Percentiles rank a stretch among this genome's conserved stretches.
Evolutionary conservation across 2,329 filamentous ascomycete species (phyloP).

Genomic region (Penicillium sp.): DNA sequence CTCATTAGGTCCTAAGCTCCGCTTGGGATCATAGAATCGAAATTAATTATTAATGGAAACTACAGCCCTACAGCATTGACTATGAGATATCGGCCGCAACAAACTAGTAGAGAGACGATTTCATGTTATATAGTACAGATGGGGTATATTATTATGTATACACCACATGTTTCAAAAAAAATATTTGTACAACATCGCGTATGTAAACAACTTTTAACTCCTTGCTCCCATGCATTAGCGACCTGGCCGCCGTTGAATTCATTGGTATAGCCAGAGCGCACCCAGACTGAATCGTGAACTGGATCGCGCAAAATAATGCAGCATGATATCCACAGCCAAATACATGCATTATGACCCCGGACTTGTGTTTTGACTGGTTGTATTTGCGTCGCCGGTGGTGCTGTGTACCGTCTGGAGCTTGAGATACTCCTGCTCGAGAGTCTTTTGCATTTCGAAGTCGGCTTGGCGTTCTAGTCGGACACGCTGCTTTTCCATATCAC

Average conservation of each 20-base stretch:
- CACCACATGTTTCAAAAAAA: neutral
- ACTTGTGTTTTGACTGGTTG: constrained; percentile 18
- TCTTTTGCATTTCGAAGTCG: constrained; percentile 89
- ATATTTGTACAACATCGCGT: constrained; percentile 10
- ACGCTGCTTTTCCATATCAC: constrained; percentile 90
- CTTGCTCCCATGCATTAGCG: constrained; percentile 3
- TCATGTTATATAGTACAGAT: constrained; percentile 6
- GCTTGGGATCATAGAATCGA: neutral
- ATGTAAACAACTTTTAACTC: constrained; percentile 2
- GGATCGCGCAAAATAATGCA: neutral
- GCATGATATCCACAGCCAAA: neutral
- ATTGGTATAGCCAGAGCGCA: neutral
- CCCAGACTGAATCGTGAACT: neutral
- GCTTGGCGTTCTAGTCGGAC: constrained; percentile 86
- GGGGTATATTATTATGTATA: neutral
- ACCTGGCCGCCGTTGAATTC: neutral
- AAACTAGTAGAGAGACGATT: constrained; percentile 1
- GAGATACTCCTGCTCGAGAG: constrained; percentile 83
- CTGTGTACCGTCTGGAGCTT: constrained; percentile 77
- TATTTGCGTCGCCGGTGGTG: constrained; percentile 30
- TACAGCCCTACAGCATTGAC: neutral
- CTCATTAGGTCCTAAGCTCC: too few relatives aligned
- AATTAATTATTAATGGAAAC: neutral
- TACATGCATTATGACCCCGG: constrained; percentile 20
- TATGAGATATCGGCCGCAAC: neutral